Evolutionary conservation across 1,139 yeast species (phyloP).

Genomic region (Hansenula sp.): DNA sequence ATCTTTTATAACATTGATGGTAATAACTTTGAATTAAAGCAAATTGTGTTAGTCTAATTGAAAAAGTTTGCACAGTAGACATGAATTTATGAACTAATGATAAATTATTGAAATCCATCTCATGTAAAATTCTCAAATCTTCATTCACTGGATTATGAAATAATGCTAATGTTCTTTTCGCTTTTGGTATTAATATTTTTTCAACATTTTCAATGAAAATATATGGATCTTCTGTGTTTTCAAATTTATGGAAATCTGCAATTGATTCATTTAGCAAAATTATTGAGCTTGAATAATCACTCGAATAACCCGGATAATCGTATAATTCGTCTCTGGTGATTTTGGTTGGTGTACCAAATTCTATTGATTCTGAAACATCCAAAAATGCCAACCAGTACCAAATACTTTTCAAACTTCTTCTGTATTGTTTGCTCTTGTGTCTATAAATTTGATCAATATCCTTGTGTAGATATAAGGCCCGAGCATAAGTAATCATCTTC

Average conservation of each 20-base stretch:
- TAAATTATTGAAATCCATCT: conserved; percentile 1
- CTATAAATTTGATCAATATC: conserved; percentile 2
- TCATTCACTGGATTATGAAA: background rate
- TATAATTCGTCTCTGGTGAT: background rate
- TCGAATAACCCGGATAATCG: background rate
- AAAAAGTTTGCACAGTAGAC: background rate
- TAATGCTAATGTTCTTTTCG: background rate
- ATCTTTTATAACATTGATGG: background rate
- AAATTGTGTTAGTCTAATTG: background rate
- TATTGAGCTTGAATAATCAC: background rate
- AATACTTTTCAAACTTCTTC: conserved; percentile 1
- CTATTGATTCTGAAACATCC: conserved; percentile 1
- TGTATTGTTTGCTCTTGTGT: background rate
- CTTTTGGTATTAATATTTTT: background rate
- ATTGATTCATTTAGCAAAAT: background rate
- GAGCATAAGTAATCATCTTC: background rate
- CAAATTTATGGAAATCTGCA: background rate
- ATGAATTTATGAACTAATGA: background rate
- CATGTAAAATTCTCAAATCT: background rate
- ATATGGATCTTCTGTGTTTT: background rate
- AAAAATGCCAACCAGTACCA: conserved; percentile 1
- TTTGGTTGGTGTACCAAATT: conserved; percentile 1
- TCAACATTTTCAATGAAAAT: background rate
- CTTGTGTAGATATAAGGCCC: background rate
- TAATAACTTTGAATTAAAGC: background rate